A percentile compares a stretch with the other conserved stretches of the same genome.
phyloP scores from a whole-genome alignment of 768 basidiomycete species.

The Hygrocybe coccinea region DNA sequence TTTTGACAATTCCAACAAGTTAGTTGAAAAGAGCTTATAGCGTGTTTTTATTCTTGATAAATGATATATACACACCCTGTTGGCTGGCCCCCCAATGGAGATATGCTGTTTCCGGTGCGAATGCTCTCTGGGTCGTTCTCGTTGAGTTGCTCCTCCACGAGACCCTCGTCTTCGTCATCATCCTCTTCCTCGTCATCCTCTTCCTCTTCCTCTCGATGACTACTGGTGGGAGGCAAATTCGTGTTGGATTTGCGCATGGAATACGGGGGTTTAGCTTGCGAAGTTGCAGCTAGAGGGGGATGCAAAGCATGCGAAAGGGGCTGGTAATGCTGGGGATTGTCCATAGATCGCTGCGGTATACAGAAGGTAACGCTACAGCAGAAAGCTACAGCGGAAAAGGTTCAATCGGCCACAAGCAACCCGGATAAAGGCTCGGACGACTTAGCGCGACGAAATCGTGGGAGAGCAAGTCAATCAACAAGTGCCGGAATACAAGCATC shows the following conservation, averaged over 20 bases:
- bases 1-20: constrained; percentile 10
- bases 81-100: constrained; percentile 34
- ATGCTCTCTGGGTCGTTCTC: constrained; percentile 40
- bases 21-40: constrained; percentile 5
- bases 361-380: not conserved
- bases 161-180: constrained; percentile 71
- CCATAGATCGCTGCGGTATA: constrained; percentile 31
- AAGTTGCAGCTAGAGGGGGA: constrained; percentile 43
- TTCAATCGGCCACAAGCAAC: too few species aligned
- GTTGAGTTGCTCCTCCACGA: constrained; percentile 63
- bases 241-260: constrained; percentile 5
- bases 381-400: not conserved
- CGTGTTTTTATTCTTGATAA: too few species aligned
- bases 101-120: constrained; percentile 33
- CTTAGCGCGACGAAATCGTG: not conserved
- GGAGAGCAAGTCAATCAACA: not conserved
- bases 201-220: constrained; percentile 40
- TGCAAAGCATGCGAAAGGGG: constrained; percentile 75
- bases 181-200: constrained; percentile 59
- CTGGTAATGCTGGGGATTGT: constrained; percentile 77
- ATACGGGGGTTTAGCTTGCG: constrained; percentile 22
- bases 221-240: constrained; percentile 6
- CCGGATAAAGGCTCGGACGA: not conserved
- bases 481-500: too few species aligned
- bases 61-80: constrained; percentile 23